phyloP scores from a whole-genome alignment of 108 stramenopile genomes.

The Fragilaria crotonensis region DNA sequence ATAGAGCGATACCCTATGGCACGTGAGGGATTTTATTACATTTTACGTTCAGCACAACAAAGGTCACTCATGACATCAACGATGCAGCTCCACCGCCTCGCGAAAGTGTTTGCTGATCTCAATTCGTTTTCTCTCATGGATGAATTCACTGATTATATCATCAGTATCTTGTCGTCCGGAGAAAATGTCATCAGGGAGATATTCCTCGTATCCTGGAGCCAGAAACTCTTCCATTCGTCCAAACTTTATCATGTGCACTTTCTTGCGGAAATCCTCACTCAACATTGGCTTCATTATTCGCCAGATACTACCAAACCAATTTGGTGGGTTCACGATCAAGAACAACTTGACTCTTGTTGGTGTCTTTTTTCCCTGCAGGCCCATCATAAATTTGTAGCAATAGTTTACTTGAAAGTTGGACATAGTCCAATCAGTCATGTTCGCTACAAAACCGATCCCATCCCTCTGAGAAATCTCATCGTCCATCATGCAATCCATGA shows the following conservation, averaged over 20 bases:
- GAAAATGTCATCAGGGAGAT: slow-evolving; percentile 33
- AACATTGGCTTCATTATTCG: slow-evolving; percentile 41
- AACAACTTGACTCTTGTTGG: slow-evolving; percentile 33
- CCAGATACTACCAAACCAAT: slow-evolving; percentile 44
- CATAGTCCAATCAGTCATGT: slow-evolving; percentile 47
- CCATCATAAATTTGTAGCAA: slow-evolving; percentile 35
- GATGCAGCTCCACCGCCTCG: background rate
- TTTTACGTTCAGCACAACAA: background rate
- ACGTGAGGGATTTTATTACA: no score
- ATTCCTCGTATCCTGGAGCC: slow-evolving; percentile 16
- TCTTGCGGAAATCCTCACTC: slow-evolving; percentile 23
- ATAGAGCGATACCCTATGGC: no score
- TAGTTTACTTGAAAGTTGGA: slow-evolving; percentile 34
- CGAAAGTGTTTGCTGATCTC: slow-evolving; percentile 1
- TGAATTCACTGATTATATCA: slow-evolving; percentile 31
- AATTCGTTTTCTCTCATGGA: slow-evolving; percentile 15
- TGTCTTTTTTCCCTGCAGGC: slow-evolving; percentile 28
- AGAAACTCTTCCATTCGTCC: slow-evolving; percentile 20
- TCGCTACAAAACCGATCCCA: slow-evolving; percentile 47
- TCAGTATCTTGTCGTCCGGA: slow-evolving; percentile 16
- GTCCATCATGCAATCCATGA: slow-evolving; percentile 36
- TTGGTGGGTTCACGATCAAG: slow-evolving; percentile 53
- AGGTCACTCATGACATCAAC: background rate
- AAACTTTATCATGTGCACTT: slow-evolving; percentile 30
- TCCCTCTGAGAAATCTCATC: slow-evolving; percentile 24